Percentiles rank a stretch among this genome's conserved stretches.
These are phyloP conservation scores for Heliamphora pulchella DNA, from an alignment of 179 eudicot genomes.

Conservation along the genomic window DNA sequence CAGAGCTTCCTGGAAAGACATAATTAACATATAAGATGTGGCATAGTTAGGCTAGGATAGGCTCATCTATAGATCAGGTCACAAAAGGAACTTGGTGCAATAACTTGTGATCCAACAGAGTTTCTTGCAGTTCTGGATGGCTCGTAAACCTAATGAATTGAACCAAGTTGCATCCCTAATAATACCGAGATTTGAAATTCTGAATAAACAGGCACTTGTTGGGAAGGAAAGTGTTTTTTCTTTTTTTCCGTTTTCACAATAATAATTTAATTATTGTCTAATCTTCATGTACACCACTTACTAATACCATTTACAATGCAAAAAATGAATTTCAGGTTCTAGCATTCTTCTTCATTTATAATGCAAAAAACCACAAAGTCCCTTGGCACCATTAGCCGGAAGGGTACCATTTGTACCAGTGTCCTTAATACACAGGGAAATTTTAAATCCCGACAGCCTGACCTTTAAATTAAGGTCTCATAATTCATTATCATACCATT, in stretches of 20 bases:
- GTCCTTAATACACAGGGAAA: not conserved
- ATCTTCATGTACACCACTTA: not conserved
- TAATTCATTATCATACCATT: not conserved
- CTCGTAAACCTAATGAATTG: constrained; percentile 9
- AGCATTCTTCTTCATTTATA: not conserved
- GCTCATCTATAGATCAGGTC: not conserved
- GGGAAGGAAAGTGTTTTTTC: not conserved
- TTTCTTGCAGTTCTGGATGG: constrained; percentile 7
- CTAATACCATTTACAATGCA: not conserved
- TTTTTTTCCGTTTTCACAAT: too few species aligned
- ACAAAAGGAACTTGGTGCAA: not conserved
- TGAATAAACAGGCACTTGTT: not conserved
- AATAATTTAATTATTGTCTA: not conserved
- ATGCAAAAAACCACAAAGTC: not conserved
- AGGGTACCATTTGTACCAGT: not conserved
- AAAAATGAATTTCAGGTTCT: not conserved
- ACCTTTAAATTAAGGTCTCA: not conserved
- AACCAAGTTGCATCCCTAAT: not conserved
- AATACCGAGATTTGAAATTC: too few species aligned
- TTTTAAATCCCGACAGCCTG: too few species aligned
- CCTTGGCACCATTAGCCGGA: not conserved
- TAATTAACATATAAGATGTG: not conserved
- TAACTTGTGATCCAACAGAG: not conserved
- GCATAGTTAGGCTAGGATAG: not conserved
- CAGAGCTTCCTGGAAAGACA: constrained; percentile 71